Percentiles rank a stretch among this genome's conserved stretches.
Conservation (phyloP, 768 basidiomycete genomes). For the Naematelia aurantialba region DNA sequence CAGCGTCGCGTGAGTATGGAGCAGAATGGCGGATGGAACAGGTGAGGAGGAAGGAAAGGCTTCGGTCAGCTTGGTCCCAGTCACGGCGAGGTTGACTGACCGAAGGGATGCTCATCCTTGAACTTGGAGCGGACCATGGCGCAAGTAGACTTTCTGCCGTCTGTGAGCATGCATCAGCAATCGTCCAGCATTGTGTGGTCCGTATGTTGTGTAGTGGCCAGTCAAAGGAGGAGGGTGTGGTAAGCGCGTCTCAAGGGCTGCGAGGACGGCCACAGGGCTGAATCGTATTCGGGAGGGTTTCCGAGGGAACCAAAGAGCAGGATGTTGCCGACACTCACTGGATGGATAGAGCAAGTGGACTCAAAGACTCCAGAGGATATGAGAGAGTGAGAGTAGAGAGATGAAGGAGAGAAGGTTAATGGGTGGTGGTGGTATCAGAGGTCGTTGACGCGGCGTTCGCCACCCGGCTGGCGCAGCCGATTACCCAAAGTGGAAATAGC, state of each 20-base stretch:
- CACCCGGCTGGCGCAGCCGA: too few species aligned
- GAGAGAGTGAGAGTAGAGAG: background rate
- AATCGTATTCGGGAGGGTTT: background rate
- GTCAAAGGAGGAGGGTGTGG: background rate
- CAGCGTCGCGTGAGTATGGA: background rate
- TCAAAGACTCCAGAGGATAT: background rate
- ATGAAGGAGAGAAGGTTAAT: background rate
- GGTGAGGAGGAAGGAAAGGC: constrained; percentile 4
- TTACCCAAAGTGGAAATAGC: too few species aligned
- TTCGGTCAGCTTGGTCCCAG: constrained; percentile 3
- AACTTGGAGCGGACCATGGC: constrained; percentile 52
- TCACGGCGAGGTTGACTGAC: constrained; percentile 55
- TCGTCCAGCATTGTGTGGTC: background rate
- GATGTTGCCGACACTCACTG: background rate
- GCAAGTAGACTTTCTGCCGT: constrained; percentile 1
- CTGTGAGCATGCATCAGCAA: background rate
- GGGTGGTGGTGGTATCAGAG: too few species aligned
- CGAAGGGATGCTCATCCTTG: constrained; percentile 94
- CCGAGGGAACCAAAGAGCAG: background rate
- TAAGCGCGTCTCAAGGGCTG: background rate
- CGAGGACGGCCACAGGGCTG: background rate
- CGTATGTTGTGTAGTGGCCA: background rate
- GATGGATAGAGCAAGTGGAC: background rate
- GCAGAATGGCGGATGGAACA: background rate
- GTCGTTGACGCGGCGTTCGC: too few species aligned